Evolutionary conservation across 208 protist genomes (phyloP).

Genomic region (Leishmania aethiopica): DNA sequence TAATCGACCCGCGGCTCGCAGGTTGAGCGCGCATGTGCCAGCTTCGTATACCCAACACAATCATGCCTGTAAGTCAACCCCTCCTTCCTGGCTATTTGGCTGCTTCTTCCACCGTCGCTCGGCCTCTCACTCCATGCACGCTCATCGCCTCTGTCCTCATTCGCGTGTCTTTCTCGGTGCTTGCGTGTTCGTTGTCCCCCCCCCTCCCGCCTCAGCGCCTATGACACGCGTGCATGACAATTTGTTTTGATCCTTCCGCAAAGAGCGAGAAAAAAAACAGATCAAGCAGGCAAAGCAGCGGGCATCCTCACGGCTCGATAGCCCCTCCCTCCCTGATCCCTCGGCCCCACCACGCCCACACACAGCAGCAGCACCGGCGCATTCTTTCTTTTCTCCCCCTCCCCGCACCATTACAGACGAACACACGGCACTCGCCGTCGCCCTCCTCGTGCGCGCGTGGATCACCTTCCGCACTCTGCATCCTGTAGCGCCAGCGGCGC

Average conservation of each 20-base stretch:
- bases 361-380: not conserved
- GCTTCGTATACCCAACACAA: not conserved
- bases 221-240: not conserved
- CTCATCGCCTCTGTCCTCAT: not conserved
- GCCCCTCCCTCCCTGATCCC: not conserved
- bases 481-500: not conserved
- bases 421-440: not conserved
- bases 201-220: not conserved
- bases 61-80: too few species aligned
- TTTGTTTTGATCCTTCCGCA: not conserved
- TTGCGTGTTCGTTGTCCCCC: not conserved
- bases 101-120: not conserved
- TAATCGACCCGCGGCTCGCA: not conserved
- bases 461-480: not conserved
- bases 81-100: not conserved
- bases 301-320: not conserved
- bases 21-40: not conserved
- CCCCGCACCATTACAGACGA: not conserved
- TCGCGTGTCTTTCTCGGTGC: not conserved
- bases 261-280: not conserved
- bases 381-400: not conserved
- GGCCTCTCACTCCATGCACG: not conserved
- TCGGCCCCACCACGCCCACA: not conserved
- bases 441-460: not conserved
- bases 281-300: not conserved